These are phyloP conservation scores for Maudiozyma humilis DNA, from an alignment of 1,139 yeast genomes.

Conservation along the genomic window DNA sequence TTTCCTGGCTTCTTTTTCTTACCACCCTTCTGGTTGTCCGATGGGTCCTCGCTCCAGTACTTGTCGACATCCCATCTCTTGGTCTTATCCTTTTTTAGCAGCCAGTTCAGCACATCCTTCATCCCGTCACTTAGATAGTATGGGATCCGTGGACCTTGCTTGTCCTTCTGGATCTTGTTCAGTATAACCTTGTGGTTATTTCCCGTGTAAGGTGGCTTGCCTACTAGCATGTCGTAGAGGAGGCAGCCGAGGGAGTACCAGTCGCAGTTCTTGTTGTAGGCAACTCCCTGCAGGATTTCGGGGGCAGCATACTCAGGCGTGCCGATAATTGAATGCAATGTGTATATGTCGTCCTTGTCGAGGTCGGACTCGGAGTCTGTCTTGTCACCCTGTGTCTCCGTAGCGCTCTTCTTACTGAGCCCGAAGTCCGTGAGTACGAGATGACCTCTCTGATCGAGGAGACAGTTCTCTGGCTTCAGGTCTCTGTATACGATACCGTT, in stretches of 20 bases:
- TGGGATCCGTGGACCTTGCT: conserved; percentile 58
- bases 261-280: conserved; percentile 83
- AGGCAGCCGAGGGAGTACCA: conserved; percentile 98
- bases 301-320: conserved; percentile 98
- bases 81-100: conserved; percentile 65
- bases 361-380: conserved; percentile 13
- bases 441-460: conserved; percentile 71
- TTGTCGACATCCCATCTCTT: conserved; percentile 67
- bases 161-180: conserved; percentile 71
- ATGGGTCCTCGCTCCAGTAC: conserved; percentile 24
- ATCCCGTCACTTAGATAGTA: conserved; percentile 78
- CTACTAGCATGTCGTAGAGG: conserved; percentile 76
- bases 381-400: neutral
- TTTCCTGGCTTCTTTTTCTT: conserved; percentile 30
- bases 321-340: conserved; percentile 70
- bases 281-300: conserved; percentile 74
- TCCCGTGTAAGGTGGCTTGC: conserved; percentile 92
- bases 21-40: conserved; percentile 36
- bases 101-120: conserved; percentile 65
- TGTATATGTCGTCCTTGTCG: conserved; percentile 27
- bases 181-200: conserved; percentile 72
- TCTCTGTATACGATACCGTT: conserved; percentile 87
- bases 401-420: conserved; percentile 55
- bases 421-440: conserved; percentile 89
- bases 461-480: conserved; percentile 87